phyloP scores from a whole-genome alignment of 1,139 yeast species.

The Pichia sp. region DNA sequence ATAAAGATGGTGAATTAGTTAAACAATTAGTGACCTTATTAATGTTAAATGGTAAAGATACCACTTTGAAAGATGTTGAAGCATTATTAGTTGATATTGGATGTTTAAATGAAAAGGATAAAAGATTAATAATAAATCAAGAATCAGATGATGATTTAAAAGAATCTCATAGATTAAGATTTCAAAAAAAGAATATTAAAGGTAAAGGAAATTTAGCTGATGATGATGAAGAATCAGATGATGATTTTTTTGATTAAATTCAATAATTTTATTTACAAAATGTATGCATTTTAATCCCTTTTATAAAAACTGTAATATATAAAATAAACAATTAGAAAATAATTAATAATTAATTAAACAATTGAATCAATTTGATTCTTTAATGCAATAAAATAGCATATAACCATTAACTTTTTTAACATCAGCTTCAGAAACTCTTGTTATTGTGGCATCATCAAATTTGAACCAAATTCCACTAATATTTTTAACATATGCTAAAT shows the following conservation, averaged over 20 bases:
- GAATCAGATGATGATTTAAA: constrained; percentile 49
- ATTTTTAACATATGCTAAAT: constrained; percentile 70
- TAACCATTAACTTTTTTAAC: constrained; percentile 72
- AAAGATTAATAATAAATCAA: constrained; percentile 57
- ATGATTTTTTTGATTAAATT: constrained; percentile 38
- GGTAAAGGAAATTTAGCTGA: constrained; percentile 28
- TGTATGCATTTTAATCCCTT: not conserved
- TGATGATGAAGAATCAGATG: constrained; percentile 41
- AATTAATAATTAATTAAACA: not conserved
- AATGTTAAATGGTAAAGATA: constrained; percentile 78
- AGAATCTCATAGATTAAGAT: constrained; percentile 45
- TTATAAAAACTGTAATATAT: no score
- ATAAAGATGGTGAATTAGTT: constrained; percentile 66
- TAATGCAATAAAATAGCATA: constrained; percentile 68
- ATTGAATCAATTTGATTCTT: constrained; percentile 29
- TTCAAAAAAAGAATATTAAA: constrained; percentile 50
- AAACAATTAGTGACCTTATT: constrained; percentile 76
- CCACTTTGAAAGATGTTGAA: constrained; percentile 65
- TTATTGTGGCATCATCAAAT: constrained; percentile 87
- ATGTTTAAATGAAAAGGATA: constrained; percentile 61
- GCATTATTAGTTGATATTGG: constrained; percentile 56
- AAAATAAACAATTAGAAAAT: no score
- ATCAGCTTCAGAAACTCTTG: constrained; percentile 54
- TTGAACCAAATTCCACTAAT: constrained; percentile 75
- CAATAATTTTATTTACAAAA: not conserved